A percentile compares a stretch with the other conserved stretches of the same genome.
Evolutionary conservation across 108 stramenopile species (phyloP).

Genomic region (Cyclostephanos tholiformis): DNA sequence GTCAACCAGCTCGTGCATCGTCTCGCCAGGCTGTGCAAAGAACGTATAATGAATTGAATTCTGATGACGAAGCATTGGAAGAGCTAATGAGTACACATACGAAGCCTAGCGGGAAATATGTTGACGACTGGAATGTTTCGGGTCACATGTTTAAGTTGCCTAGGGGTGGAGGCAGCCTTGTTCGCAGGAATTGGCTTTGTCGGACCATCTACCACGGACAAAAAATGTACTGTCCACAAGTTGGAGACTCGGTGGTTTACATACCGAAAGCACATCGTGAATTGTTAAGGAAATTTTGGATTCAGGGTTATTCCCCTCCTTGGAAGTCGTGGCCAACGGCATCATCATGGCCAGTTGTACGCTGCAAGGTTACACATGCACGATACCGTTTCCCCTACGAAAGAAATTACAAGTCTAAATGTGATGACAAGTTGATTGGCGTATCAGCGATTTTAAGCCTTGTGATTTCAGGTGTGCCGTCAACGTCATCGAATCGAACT

Average conservation of each 20-base stretch:
- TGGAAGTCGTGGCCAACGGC: slow-evolving; percentile 80
- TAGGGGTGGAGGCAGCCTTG: slow-evolving; percentile 18
- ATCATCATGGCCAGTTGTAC: slow-evolving; percentile 77
- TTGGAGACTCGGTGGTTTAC: slow-evolving; percentile 89
- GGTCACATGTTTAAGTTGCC: slow-evolving; percentile 72
- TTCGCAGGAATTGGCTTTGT: slow-evolving; percentile 65
- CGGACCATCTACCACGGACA: slow-evolving; percentile 63
- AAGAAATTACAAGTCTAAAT: slow-evolving; percentile 55
- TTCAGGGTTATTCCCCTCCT: slow-evolving; percentile 54
- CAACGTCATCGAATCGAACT: slow-evolving; percentile 52
- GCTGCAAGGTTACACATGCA: slow-evolving; percentile 66
- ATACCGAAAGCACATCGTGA: slow-evolving; percentile 83
- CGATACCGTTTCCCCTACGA: slow-evolving; percentile 84
- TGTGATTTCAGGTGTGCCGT: slow-evolving; percentile 78
- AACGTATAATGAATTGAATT: slow-evolving; percentile 40
- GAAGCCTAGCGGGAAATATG: slow-evolving; percentile 66
- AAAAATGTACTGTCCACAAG: slow-evolving; percentile 78
- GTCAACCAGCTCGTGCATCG: slow-evolving; percentile 43
- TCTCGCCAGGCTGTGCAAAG: slow-evolving; percentile 30
- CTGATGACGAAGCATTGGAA: slow-evolving; percentile 58
- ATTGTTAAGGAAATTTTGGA: slow-evolving; percentile 63
- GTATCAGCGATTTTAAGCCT: slow-evolving; percentile 81
- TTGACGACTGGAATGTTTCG: slow-evolving; percentile 58
- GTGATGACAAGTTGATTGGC: slow-evolving; percentile 47
- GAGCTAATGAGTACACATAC: slow-evolving; percentile 76